Percentiles rank a stretch among this genome's conserved stretches.
These are phyloP conservation scores for Tolypocladium album DNA, from an alignment of 2,329 filamentous ascomycete species.

Conservation along the genomic window DNA sequence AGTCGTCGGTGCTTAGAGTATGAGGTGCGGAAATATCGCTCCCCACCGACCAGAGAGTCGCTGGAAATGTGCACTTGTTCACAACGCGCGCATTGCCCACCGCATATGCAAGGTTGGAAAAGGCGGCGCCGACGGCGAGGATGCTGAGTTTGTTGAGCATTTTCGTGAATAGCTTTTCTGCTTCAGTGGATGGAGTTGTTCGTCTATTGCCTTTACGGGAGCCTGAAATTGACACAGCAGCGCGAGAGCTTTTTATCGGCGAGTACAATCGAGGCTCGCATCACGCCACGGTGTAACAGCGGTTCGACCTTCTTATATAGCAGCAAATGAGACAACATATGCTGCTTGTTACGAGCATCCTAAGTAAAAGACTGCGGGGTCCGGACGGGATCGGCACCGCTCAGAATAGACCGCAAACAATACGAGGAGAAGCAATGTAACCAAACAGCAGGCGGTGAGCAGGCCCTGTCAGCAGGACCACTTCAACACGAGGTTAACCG, in stretches of 20 bases:
- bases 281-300: not conserved
- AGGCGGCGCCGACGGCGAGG: slow-evolving; percentile 2
- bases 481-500: not conserved
- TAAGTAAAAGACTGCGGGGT: not conserved
- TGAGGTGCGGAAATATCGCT: slow-evolving; percentile 12
- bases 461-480: not conserved
- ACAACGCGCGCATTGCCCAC: slow-evolving; percentile 22
- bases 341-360: not conserved
- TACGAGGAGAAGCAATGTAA: not conserved
- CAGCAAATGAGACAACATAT: not conserved
- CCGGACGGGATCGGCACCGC: not conserved
- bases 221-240: not conserved
- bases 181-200: not conserved
- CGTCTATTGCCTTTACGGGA: not conserved
- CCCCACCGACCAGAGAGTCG: slow-evolving; percentile 30
- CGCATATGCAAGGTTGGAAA: slow-evolving; percentile 4
- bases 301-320: not conserved
- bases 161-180: not conserved
- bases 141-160: slow-evolving; percentile 7
- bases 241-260: not conserved
- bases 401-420: not conserved
- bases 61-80: slow-evolving; percentile 23
- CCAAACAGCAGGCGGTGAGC: not conserved
- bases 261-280: not conserved
- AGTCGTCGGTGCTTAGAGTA: slow-evolving; percentile 15